Evolutionary conservation across 108 stramenopile species (phyloP).

Genomic region (Nitzschia palea): DNA sequence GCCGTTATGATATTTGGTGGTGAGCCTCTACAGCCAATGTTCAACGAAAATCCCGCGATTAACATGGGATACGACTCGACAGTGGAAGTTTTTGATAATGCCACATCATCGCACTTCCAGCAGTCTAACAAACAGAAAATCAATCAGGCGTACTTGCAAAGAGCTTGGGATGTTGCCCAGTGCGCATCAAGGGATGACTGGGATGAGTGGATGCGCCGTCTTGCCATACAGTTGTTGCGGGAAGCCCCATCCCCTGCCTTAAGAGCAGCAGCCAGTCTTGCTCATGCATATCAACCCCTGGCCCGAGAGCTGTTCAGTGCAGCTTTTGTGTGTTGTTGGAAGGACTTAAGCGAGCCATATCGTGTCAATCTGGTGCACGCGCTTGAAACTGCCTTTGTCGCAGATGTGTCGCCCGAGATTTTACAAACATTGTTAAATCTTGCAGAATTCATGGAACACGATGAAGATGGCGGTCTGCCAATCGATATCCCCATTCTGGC

Average conservation of each 20-base stretch:
- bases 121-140: slow-evolving; percentile 48
- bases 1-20: slow-evolving; percentile 7
- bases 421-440: slow-evolving; percentile 94
- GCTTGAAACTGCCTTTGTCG: slow-evolving; percentile 83
- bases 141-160: slow-evolving; percentile 71
- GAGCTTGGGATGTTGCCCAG: slow-evolving; percentile 93
- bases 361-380: slow-evolving; percentile 75
- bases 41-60: slow-evolving; percentile 42
- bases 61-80: slow-evolving; percentile 36
- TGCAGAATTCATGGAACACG: slow-evolving; percentile 98
- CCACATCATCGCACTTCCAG: slow-evolving; percentile 13
- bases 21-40: slow-evolving; percentile 21
- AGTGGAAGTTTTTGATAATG: slow-evolving; percentile 7
- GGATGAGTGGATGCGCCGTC: slow-evolving; percentile 95
- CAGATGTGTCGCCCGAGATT: slow-evolving; percentile 92
- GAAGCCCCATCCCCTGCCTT: slow-evolving; percentile 94
- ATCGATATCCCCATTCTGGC: slow-evolving; percentile 92
- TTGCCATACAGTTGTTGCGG: slow-evolving; percentile 92
- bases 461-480: slow-evolving; percentile 85
- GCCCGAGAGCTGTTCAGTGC: slow-evolving; percentile 96
- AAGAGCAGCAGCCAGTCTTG: slow-evolving; percentile 88
- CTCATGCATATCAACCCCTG: slow-evolving; percentile 93
- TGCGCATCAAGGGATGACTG: slow-evolving; percentile 92
- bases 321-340: slow-evolving; percentile 97
- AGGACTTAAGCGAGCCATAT: slow-evolving; percentile 74